Conservation (phyloP, 306 rosid species). For the Chamaecrista fasciculata region DNA sequence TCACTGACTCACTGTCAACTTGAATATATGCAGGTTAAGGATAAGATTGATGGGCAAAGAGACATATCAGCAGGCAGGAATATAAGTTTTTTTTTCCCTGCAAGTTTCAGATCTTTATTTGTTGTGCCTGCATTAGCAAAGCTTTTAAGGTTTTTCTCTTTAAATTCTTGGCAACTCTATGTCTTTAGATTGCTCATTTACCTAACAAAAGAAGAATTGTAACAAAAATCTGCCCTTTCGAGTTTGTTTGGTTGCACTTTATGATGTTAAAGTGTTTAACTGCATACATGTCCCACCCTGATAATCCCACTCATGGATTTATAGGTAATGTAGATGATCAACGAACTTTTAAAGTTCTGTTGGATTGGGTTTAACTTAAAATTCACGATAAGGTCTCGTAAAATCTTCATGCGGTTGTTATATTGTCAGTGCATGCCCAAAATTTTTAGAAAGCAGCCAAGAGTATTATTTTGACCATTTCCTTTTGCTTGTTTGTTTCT, state of each 20-base stretch:
- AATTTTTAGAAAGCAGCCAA: not conserved
- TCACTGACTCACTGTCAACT: constrained; percentile 15
- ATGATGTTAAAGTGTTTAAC: not conserved
- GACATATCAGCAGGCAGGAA: constrained; percentile 45
- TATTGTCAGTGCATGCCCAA: not conserved
- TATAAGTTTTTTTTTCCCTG: constrained; percentile 16
- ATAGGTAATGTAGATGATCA: not conserved
- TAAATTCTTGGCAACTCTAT: not conserved
- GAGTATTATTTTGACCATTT: constrained; percentile 11
- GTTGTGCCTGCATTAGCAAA: not conserved
- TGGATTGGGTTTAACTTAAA: not conserved
- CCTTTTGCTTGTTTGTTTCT: not conserved
- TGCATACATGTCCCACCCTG: not conserved
- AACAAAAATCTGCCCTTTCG: not conserved
- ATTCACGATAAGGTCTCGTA: not conserved
- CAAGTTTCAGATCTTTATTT: not conserved
- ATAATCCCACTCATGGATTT: not conserved
- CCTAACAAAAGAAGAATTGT: not conserved
- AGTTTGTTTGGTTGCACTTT: not conserved
- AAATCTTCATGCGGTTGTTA: not conserved
- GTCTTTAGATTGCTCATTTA: constrained; percentile 5
- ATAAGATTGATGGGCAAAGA: constrained; percentile 30
- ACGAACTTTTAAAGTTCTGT: not conserved
- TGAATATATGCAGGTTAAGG: constrained; percentile 51
- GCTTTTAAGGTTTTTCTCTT: not conserved